Percentiles rank a stretch among this genome's conserved stretches.
Evolutionary conservation across 805 yeast species (phyloP).

Genomic region (Myxozyma udenii): DNA sequence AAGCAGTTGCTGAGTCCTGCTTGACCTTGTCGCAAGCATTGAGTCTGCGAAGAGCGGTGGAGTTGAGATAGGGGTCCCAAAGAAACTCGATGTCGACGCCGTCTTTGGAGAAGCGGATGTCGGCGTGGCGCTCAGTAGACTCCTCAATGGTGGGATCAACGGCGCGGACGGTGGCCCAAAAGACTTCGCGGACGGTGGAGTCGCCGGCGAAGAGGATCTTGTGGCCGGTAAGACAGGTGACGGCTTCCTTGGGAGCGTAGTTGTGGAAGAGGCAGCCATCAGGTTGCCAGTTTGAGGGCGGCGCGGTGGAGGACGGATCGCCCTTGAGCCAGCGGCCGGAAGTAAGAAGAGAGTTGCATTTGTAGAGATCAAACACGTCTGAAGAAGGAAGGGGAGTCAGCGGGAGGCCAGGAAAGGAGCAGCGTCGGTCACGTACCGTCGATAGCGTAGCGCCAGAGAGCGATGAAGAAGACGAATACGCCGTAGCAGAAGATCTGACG

Average conservation of each 20-base stretch:
- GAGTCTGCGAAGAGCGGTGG: slow-evolving; percentile 13
- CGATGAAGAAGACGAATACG: slow-evolving; percentile 14
- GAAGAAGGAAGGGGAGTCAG: background rate
- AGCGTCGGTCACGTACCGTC: slow-evolving; percentile 15
- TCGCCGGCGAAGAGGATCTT: slow-evolving; percentile 32
- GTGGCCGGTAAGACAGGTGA: slow-evolving; percentile 23
- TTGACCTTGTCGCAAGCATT: slow-evolving; percentile 7
- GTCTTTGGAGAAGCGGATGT: slow-evolving; percentile 17
- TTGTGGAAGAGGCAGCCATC: slow-evolving; percentile 28
- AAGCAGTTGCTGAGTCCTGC: slow-evolving; percentile 3
- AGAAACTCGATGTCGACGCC: slow-evolving; percentile 26
- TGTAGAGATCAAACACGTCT: slow-evolving; percentile 26
- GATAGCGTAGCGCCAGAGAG: slow-evolving; percentile 23
- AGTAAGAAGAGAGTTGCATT: slow-evolving; percentile 22
- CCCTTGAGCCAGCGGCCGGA: slow-evolving; percentile 22
- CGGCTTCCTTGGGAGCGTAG: slow-evolving; percentile 21
- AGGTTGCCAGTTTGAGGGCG: slow-evolving; percentile 32
- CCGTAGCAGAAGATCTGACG: slow-evolving; percentile 19
- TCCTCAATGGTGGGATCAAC: slow-evolving; percentile 29
- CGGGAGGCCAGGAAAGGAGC: background rate
- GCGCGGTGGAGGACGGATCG: background rate
- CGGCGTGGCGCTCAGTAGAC: slow-evolving; percentile 25
- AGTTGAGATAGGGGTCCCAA: slow-evolving; percentile 31
- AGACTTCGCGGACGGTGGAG: slow-evolving; percentile 32
- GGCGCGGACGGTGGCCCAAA: slow-evolving; percentile 29